These are phyloP conservation scores for Pythium sukuiense DNA, from an alignment of 352 stramenopile species.

Conservation along the genomic window DNA sequence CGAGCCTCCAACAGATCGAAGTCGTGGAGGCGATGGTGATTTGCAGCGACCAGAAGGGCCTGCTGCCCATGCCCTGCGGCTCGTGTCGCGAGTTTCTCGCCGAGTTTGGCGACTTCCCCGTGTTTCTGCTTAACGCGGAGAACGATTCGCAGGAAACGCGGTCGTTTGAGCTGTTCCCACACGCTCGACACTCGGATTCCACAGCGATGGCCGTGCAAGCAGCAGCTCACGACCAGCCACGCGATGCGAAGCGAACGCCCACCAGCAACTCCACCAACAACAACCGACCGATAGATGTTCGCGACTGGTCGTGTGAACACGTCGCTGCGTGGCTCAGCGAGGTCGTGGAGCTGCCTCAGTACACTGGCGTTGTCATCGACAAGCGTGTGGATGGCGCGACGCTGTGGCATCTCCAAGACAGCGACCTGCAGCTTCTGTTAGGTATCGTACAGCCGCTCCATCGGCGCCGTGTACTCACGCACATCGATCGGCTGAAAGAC, in stretches of 20 bases:
- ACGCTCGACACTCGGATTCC: conserved; percentile 31
- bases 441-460: conserved; percentile 63
- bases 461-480: conserved; percentile 47
- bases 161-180: conserved; percentile 62
- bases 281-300: conserved; percentile 25
- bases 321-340: conserved; percentile 52
- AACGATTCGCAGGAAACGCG: conserved; percentile 51
- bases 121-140: conserved; percentile 62
- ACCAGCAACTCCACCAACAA: neutral
- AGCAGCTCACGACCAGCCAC: neutral
- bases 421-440: conserved; percentile 64
- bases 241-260: neutral
- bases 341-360: conserved; percentile 54
- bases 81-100: conserved; percentile 69
- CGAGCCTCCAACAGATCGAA: conserved; percentile 5
- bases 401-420: conserved; percentile 52
- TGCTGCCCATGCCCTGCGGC: conserved; percentile 65
- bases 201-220: conserved; percentile 20
- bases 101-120: conserved; percentile 67
- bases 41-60: conserved; percentile 45
- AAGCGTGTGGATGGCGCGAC: conserved; percentile 68
- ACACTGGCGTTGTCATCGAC: conserved; percentile 44
- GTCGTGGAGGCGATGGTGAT: conserved; percentile 52
- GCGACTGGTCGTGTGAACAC: conserved; percentile 56
- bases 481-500: conserved; percentile 65